Conservation (phyloP, 2,329 filamentous ascomycete genomes). For the Botrytis medusae region DNA sequence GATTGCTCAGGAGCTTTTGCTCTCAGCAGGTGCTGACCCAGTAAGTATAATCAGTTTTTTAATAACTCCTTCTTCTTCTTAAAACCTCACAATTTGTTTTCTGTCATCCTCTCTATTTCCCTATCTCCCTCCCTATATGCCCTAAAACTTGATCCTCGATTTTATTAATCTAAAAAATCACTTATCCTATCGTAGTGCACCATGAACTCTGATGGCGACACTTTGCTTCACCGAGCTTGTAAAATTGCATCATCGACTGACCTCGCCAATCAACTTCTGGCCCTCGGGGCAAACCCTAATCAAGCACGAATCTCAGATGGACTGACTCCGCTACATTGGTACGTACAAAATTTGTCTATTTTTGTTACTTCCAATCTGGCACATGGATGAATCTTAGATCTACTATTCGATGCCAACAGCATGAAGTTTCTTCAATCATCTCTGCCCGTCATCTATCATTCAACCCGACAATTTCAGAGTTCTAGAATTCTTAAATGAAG, state of each 20-base stretch:
- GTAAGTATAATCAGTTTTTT: not conserved
- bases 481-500: not conserved
- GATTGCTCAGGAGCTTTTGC: not conserved
- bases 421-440: not conserved
- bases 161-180: not conserved
- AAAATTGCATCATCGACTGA: not conserved
- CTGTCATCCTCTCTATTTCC: not conserved
- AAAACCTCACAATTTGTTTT: not conserved
- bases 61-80: not conserved
- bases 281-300: not conserved
- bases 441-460: not conserved
- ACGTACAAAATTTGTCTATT: not conserved
- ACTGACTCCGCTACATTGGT: slow-evolving; percentile 5
- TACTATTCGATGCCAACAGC: not conserved
- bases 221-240: slow-evolving; percentile 11
- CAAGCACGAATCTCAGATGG: slow-evolving; percentile 4
- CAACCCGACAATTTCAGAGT: not conserved
- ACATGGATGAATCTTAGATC: not conserved
- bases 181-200: not conserved
- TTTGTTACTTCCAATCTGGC: too few relatives aligned
- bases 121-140: not conserved
- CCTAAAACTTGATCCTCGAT: not conserved
- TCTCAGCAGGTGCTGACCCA: slow-evolving; percentile 20
- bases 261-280: not conserved
- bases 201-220: not conserved